phyloP scores from a whole-genome alignment of 1,284 basidiomycete genomes.

The Singerocomus inundabilis region DNA sequence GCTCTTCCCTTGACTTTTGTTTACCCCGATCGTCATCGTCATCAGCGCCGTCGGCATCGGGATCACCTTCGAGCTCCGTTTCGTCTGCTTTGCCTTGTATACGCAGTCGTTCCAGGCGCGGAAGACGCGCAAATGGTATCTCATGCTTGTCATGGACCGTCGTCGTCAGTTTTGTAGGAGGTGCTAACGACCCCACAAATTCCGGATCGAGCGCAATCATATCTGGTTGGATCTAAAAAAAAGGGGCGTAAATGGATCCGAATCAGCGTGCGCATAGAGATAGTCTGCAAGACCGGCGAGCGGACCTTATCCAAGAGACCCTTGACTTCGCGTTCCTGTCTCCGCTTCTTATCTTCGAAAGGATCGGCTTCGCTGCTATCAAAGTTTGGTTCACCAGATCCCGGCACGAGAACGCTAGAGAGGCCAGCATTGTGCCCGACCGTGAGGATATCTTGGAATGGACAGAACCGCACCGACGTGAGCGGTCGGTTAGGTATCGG shows the following conservation, averaged over 20 bases:
- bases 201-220: constrained; percentile 91
- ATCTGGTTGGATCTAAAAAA: constrained; percentile 80
- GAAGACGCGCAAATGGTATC: constrained; percentile 68
- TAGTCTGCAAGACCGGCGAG: neutral
- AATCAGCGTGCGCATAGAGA: constrained; percentile 3
- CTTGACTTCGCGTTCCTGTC: constrained; percentile 91
- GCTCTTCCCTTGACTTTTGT: constrained; percentile 44
- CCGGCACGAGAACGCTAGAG: constrained; percentile 86
- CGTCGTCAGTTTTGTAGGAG: constrained; percentile 57
- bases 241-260: neutral
- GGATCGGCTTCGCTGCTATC: constrained; percentile 94
- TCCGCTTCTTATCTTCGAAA: constrained; percentile 81
- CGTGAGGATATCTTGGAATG: constrained; percentile 91
- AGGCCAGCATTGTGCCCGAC: constrained; percentile 75
- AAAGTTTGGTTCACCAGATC: constrained; percentile 92
- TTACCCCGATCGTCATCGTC: constrained; percentile 31
- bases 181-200: constrained; percentile 73
- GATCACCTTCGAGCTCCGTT: constrained; percentile 46
- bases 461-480: constrained; percentile 75
- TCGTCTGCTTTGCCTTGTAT: constrained; percentile 73
- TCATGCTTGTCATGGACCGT: constrained; percentile 51
- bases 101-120: constrained; percentile 71
- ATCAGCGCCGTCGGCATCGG: constrained; percentile 36
- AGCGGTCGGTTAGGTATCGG: constrained; percentile 70
- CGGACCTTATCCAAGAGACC: constrained; percentile 85